These are phyloP conservation scores for Leccinum olivaceopallidum DNA, from an alignment of 768 basidiomycete species.

Conservation along the genomic window DNA sequence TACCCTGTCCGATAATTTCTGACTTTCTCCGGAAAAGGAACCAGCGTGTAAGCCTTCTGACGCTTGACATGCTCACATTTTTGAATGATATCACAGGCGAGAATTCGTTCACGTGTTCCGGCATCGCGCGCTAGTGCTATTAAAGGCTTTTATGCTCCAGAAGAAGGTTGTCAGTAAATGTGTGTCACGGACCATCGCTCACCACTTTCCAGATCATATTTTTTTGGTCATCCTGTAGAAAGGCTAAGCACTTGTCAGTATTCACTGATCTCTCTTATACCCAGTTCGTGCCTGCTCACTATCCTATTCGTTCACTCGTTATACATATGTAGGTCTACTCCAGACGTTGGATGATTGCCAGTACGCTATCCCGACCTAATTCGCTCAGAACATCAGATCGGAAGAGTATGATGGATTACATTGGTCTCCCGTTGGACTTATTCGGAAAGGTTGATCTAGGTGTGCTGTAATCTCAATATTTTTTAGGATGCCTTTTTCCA, in stretches of 20 bases:
- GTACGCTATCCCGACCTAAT: constrained; percentile 70
- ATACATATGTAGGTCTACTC: constrained; percentile 59
- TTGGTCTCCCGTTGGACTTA: constrained; percentile 92
- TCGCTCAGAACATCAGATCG: constrained; percentile 86
- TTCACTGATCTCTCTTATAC: constrained; percentile 90
- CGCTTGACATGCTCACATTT: neutral
- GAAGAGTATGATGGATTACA: constrained; percentile 86
- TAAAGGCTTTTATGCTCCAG: constrained; percentile 93
- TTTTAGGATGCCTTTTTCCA: constrained; percentile 91
- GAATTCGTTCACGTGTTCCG: constrained; percentile 94
- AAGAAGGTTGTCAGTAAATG: constrained; percentile 60
- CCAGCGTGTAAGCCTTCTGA: constrained; percentile 55
- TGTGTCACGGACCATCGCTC: constrained; percentile 8
- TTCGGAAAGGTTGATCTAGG: constrained; percentile 71
- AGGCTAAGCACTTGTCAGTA: constrained; percentile 97
- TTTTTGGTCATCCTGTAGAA: constrained; percentile 94
- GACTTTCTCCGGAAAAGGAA: constrained; percentile 46
- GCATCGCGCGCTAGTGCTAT: constrained; percentile 86
- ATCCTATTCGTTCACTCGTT: constrained; percentile 6
- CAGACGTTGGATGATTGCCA: constrained; percentile 88
- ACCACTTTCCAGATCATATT: constrained; percentile 77
- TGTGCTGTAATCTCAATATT: neutral
- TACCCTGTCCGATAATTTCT: constrained; percentile 3
- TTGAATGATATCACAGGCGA: constrained; percentile 50
- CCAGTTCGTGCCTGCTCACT: constrained; percentile 49